Conservation (phyloP, 805 yeast species). For the Soucietia sequanensis region DNA sequence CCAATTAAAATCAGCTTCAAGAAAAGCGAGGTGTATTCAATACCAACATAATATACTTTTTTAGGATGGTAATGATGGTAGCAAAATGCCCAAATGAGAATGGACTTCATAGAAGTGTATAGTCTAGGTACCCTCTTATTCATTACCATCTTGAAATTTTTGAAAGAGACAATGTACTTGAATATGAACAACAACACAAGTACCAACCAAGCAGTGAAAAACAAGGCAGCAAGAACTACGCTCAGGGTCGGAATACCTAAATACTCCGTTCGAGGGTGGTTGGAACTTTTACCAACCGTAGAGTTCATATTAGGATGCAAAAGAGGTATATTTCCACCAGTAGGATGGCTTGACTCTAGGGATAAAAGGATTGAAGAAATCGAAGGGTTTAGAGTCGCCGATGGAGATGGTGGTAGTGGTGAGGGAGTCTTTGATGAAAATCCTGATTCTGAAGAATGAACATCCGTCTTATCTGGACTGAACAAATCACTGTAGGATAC, state of each 20-base stretch:
- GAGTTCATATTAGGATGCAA: no score
- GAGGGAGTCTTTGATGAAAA: not conserved
- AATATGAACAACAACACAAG: conserved; percentile 20
- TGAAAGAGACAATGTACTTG: conserved; percentile 24
- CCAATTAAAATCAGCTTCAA: conserved; percentile 44
- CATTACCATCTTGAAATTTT: conserved; percentile 11
- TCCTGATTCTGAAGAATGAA: no score
- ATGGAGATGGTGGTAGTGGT: not conserved
- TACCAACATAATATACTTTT: conserved; percentile 33
- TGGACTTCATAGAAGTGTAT: conserved; percentile 47
- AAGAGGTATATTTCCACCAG: no score
- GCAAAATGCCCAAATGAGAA: conserved; percentile 46
- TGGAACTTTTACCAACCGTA: no score
- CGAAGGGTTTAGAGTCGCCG: not conserved
- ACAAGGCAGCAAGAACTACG: conserved; percentile 30
- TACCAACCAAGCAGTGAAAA: conserved; percentile 23
- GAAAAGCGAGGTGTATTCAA: conserved; percentile 33
- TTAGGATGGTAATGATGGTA: conserved; percentile 46
- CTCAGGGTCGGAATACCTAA: conserved; percentile 13
- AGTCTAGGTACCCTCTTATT: conserved; percentile 27
- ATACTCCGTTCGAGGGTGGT: no score
- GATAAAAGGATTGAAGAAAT: not conserved
- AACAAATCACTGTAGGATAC: conserved; percentile 23
- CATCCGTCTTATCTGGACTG: conserved; percentile 11
- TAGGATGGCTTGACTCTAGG: not conserved